These are phyloP conservation scores for Microdochium nivale DNA, from an alignment of 2,329 filamentous ascomycete species.

Conservation along the genomic window DNA sequence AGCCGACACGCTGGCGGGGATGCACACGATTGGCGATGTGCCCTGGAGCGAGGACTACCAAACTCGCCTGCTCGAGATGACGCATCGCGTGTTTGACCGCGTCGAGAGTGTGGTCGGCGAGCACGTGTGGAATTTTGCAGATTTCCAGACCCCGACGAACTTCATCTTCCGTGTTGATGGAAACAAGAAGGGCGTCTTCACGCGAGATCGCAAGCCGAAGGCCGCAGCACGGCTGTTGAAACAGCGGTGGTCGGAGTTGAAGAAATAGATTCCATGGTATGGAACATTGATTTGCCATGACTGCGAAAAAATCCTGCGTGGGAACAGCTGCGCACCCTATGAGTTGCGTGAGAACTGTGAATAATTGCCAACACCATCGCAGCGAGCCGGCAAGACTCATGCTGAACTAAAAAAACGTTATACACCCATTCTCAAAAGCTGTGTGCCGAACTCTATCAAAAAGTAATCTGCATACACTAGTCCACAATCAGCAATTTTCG, in stretches of 20 bases:
- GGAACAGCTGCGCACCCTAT: no score
- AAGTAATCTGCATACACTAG: no score
- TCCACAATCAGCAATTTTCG: no score
- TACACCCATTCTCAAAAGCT: no score
- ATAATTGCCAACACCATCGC: no score
- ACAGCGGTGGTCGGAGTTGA: conserved; percentile 5
- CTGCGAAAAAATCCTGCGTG: no score
- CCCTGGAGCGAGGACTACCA: conserved; percentile 22
- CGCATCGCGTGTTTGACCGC: conserved; percentile 18
- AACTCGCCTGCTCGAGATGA: conserved; percentile 14
- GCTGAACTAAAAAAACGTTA: no score
- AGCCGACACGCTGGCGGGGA: conserved; percentile 16
- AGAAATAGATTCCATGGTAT: no score
- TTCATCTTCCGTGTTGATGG: conserved; percentile 11
- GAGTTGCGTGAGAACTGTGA: no score
- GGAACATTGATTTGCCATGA: no score
- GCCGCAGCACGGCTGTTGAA: conserved; percentile 7
- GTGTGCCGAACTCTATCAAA: no score
- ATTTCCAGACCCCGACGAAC: conserved; percentile 12
- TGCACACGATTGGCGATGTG: conserved; percentile 14
- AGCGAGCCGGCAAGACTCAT: no score
- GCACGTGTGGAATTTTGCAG: conserved; percentile 17
- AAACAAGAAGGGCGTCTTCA: conserved; percentile 17
- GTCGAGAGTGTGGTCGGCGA: conserved; percentile 17
- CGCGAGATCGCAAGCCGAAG: conserved; percentile 12